Percentiles rank a stretch among this genome's conserved stretches.
Evolutionary conservation across 106 monocot genomes (phyloP).

Genomic region (Posidonia australis): DNA sequence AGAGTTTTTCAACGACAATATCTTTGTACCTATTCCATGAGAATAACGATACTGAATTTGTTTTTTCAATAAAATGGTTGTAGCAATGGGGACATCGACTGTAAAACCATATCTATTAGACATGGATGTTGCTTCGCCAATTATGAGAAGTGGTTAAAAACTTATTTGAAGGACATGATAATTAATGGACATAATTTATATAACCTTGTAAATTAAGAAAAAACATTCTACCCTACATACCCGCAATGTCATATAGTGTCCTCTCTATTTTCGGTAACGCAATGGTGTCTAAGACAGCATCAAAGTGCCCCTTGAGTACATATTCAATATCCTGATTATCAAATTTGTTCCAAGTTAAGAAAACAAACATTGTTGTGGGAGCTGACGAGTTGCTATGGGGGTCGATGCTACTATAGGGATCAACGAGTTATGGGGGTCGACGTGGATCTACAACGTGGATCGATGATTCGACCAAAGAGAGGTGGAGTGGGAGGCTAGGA

Average conservation of each 20-base stretch:
- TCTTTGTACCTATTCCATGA: slow-evolving; percentile 84
- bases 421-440: too few relatives aligned
- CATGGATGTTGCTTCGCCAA: slow-evolving; percentile 65
- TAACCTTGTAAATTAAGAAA: background rate
- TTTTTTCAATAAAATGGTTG: slow-evolving; percentile 81
- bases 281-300: slow-evolving; percentile 92
- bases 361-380: too few relatives aligned
- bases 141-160: slow-evolving; percentile 1
- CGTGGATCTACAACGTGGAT: too few relatives aligned
- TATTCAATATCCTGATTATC: slow-evolving; percentile 9
- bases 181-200: background rate
- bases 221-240: slow-evolving; percentile 10
- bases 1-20: background rate
- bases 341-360: background rate
- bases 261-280: slow-evolving; percentile 75
- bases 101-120: slow-evolving; percentile 20
- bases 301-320: slow-evolving; percentile 69
- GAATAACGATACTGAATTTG: slow-evolving; percentile 78
- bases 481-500: too few relatives aligned
- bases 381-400: too few relatives aligned
- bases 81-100: slow-evolving; percentile 48
- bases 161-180: background rate
- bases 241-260: slow-evolving; percentile 82
- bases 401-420: too few relatives aligned
- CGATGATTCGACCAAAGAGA: too few relatives aligned